These are phyloP conservation scores for Cinnamomum chago DNA, from an alignment of 164 flowering plant genomes.

Conservation along the genomic window DNA sequence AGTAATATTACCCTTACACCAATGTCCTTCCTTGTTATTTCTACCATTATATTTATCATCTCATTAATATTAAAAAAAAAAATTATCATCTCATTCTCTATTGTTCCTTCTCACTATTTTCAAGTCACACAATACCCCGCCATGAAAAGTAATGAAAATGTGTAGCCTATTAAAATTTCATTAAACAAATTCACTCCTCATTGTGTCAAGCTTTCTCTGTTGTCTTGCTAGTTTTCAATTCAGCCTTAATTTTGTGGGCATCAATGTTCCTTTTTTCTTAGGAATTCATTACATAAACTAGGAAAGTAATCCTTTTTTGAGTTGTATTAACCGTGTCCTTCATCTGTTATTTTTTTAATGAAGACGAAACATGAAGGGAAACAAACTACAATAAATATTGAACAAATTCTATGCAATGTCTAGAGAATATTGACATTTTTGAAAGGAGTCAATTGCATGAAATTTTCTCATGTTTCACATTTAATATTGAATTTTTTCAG, in stretches of 20 bases:
- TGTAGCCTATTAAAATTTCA: too few relatives aligned
- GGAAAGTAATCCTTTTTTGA: not conserved
- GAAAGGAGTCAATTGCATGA: not conserved
- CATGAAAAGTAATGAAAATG: too few relatives aligned
- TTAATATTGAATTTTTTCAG: conserved; percentile 30
- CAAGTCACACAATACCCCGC: too few relatives aligned
- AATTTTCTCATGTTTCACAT: not conserved
- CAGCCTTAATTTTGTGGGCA: not conserved
- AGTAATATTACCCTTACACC: too few relatives aligned
- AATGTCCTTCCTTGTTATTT: too few relatives aligned
- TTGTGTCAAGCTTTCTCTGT: not conserved
- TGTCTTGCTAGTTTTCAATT: not conserved
- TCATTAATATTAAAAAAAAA: too few relatives aligned
- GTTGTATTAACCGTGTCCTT: not conserved
- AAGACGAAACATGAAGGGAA: not conserved
- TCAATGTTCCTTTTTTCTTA: not conserved
- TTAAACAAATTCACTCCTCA: not conserved
- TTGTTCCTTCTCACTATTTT: too few relatives aligned
- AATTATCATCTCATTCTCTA: too few relatives aligned
- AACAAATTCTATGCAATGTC: not conserved
- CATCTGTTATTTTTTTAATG: not conserved
- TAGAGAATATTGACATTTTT: not conserved
- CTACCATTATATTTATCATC: too few relatives aligned
- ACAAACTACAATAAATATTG: not conserved
- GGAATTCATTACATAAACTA: not conserved